Evolutionary conservation across 2,329 filamentous ascomycete species (phyloP).

Genomic region (Cadophora luteo-olivacea): DNA sequence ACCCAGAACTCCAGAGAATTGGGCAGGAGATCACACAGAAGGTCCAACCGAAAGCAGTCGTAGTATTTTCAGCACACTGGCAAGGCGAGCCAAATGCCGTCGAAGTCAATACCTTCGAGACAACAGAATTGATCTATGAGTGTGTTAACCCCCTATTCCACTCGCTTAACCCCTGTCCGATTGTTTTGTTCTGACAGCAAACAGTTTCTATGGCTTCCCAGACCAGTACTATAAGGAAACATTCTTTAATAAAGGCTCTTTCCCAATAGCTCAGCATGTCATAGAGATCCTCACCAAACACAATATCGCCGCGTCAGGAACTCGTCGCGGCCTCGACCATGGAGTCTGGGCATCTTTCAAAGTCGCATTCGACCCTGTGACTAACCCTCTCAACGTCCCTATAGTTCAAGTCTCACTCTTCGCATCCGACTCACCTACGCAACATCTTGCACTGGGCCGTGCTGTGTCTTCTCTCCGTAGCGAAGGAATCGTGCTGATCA

Average conservation of each 20-base stretch:
- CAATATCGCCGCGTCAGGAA: conserved; percentile 64
- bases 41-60: conserved; percentile 73
- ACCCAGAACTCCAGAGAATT: conserved; percentile 66
- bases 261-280: conserved; percentile 63
- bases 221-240: conserved; percentile 70
- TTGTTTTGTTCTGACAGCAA: neutral
- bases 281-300: conserved; percentile 59
- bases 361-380: conserved; percentile 61
- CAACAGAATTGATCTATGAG: conserved; percentile 75
- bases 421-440: conserved; percentile 65
- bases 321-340: conserved; percentile 73
- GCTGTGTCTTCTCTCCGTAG: conserved; percentile 70
- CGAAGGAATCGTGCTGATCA: conserved; percentile 70
- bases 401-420: conserved; percentile 77
- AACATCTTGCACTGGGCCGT: conserved; percentile 71
- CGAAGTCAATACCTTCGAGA: conserved; percentile 69
- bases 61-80: conserved; percentile 82
- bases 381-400: conserved; percentile 68
- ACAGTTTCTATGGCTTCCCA: conserved; percentile 74
- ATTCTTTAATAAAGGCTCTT: conserved; percentile 69
- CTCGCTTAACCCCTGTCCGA: neutral
- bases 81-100: conserved; percentile 63
- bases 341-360: conserved; percentile 76
- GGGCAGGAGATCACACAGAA: conserved; percentile 73
- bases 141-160: conserved; percentile 42